Evolutionary conservation across 495 filamentous ascomycete genomes (phyloP), one percentile per base, ranked within the genome.

Genomic region (Polyplosphaeria fusca): DNA sequence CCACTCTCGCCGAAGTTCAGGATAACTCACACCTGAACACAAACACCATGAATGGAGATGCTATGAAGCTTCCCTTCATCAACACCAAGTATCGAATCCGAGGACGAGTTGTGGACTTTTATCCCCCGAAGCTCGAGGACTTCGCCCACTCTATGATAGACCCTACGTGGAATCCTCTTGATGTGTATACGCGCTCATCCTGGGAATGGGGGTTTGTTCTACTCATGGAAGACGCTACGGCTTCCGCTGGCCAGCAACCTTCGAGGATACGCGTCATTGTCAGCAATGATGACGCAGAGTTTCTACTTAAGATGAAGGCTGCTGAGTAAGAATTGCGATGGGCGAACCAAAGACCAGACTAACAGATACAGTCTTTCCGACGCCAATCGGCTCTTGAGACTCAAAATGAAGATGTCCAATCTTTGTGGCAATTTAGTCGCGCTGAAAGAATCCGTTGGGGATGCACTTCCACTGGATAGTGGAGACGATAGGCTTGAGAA

Each of bases 41-140:
- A 18, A 52, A 68, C 14, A 56, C 53, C 18, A 48, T 72, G 2
- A 70, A 73, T 12, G 78, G 76, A 2, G 66, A 73, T 18, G 67
- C 60, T 35, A 83, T 71, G 55, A 62, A 59, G 45, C 77, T 78
- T 47, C 84, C 89, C 1, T 96, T 95, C 63, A 77, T 84, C 38
- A 89, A 89, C 66, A 68, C 79, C 47, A 87, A 86, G 48, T 94
- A 89, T 64, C 79, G 76, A 14, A 74, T 80, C 14, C 69, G 71
- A 27, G 85, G 86, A 39, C 86, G 88, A 23, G 85, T 95, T 1
- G 77, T 96, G 14, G 88, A 95, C 67, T 96, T 89, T 71, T 82
- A 77, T 27, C 93, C 93, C 1, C 71, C 72, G 14, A 75, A 76
- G 1, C 70, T 98, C 9, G 81, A 84, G 56, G 82, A 95, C 52